A percentile compares a stretch with the other conserved stretches of the same genome.
Conservation (phyloP, 1,284 basidiomycete genomes). For the Thecaphora thlaspeos region DNA sequence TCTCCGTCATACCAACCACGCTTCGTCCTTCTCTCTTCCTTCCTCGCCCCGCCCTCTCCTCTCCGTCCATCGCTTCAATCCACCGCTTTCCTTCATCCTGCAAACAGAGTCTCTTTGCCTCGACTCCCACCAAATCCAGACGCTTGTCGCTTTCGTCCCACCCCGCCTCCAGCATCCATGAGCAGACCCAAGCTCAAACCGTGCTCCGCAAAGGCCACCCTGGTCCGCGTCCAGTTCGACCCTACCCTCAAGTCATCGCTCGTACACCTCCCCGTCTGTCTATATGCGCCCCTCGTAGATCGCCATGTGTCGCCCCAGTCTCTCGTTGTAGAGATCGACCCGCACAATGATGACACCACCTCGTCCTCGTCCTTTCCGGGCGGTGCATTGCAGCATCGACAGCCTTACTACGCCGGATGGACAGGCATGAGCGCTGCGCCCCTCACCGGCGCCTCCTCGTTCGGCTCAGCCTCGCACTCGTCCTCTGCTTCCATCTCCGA, state of each 20-base stretch:
- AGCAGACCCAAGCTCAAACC: constrained; percentile 17
- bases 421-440: constrained; percentile 48
- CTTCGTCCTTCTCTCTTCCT: too few relatives aligned
- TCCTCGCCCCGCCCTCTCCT: too few relatives aligned
- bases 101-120: too few relatives aligned
- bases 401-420: constrained; percentile 52
- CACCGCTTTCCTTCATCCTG: too few relatives aligned
- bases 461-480: constrained; percentile 16
- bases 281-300: constrained; percentile 51
- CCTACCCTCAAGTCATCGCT: constrained; percentile 47
- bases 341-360: not conserved
- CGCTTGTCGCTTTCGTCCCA: too few relatives aligned
- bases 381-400: constrained; percentile 2
- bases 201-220: constrained; percentile 31
- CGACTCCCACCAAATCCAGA: too few relatives aligned
- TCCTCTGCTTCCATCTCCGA: constrained; percentile 22
- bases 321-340: constrained; percentile 50
- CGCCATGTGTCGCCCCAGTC: constrained; percentile 53
- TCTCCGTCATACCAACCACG: too few relatives aligned
- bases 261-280: constrained; percentile 51
- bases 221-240: constrained; percentile 40
- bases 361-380: too few relatives aligned
- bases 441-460: constrained; percentile 17
- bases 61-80: too few relatives aligned
- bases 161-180: not conserved